Percentiles rank a stretch among this genome's conserved stretches.
Evolutionary conservation across 352 stramenopile species (phyloP).

Genomic region (Globisporangium polare): DNA sequence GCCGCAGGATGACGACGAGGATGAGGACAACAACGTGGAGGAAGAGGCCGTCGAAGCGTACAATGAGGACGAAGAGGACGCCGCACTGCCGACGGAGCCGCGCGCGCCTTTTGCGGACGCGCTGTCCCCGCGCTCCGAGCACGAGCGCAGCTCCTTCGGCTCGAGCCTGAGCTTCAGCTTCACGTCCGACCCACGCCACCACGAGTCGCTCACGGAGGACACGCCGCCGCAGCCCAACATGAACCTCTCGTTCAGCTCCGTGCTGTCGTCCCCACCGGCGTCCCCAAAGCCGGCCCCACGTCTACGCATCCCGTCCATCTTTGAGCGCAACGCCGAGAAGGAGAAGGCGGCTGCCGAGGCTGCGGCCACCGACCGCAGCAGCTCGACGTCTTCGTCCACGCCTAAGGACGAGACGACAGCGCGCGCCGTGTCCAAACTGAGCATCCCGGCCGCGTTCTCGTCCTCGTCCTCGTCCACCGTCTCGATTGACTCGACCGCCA

Average conservation of each 20-base stretch:
- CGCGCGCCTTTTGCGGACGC: background rate
- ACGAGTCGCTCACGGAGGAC: constrained; percentile 17
- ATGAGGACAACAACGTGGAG: constrained; percentile 6
- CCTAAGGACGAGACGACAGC: constrained; percentile 23
- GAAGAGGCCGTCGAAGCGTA: constrained; percentile 11
- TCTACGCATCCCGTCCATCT: constrained; percentile 51
- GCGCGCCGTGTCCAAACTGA: constrained; percentile 15
- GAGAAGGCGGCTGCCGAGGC: background rate
- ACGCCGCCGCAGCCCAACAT: background rate
- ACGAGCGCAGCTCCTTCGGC: constrained; percentile 4
- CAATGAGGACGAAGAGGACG: constrained; percentile 4
- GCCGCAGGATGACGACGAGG: background rate
- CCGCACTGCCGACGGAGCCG: background rate
- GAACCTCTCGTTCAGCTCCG: constrained; percentile 14
- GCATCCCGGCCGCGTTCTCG: constrained; percentile 21
- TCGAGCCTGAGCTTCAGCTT: constrained; percentile 22
- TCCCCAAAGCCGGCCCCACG: constrained; percentile 26
- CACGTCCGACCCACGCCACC: constrained; percentile 16
- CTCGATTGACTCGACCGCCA: background rate
- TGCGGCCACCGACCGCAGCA: constrained; percentile 10
- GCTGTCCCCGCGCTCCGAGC: constrained; percentile 15
- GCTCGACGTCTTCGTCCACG: constrained; percentile 25
- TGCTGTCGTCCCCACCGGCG: constrained; percentile 14
- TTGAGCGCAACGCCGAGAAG: constrained; percentile 30
- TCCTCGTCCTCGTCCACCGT: background rate